Evolutionary conservation across 1,139 yeast genomes (phyloP).

Genomic region (Suhomyces chickasaworum): DNA sequence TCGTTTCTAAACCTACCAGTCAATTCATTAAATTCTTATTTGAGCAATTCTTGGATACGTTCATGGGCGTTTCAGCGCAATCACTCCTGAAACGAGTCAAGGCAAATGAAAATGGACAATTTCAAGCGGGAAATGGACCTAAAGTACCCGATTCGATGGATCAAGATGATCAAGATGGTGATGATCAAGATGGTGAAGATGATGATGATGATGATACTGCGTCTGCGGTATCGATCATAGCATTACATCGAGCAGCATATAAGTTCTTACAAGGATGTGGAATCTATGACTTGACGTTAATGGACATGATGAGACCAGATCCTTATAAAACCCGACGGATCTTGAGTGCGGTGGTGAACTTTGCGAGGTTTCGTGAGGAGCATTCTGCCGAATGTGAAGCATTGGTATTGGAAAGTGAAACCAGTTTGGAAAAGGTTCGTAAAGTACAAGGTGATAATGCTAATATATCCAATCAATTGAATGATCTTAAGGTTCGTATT

Average conservation of each 20-base stretch:
- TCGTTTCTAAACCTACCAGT: slow-evolving; percentile 64
- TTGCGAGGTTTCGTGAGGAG: slow-evolving; percentile 81
- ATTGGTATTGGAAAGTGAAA: slow-evolving; percentile 57
- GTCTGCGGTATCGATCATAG: slow-evolving; percentile 35
- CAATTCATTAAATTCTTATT: slow-evolving; percentile 62
- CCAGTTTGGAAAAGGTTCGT: slow-evolving; percentile 43
- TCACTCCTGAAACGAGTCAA: slow-evolving; percentile 14
- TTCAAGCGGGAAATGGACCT: slow-evolving; percentile 8
- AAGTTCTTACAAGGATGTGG: slow-evolving; percentile 74
- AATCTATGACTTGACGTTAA: slow-evolving; percentile 69
- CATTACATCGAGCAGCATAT: slow-evolving; percentile 60
- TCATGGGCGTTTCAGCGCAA: slow-evolving; percentile 48
- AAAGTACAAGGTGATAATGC: slow-evolving; percentile 38
- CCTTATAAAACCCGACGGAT: slow-evolving; percentile 62
- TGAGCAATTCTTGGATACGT: slow-evolving; percentile 72
- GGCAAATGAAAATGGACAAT: not conserved
- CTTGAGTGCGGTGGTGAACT: slow-evolving; percentile 82
- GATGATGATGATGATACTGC: slow-evolving; percentile 38
- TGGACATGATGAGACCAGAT: slow-evolving; percentile 71
- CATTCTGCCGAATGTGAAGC: slow-evolving; percentile 69
- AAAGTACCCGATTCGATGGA: slow-evolving; percentile 8
- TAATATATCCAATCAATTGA: slow-evolving; percentile 44
- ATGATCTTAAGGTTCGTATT: slow-evolving; percentile 35
- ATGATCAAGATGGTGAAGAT: slow-evolving; percentile 30
- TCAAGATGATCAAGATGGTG: slow-evolving; percentile 22